Conservation (phyloP, 345 rosid genomes). For the Fremontodendron californicum region DNA sequence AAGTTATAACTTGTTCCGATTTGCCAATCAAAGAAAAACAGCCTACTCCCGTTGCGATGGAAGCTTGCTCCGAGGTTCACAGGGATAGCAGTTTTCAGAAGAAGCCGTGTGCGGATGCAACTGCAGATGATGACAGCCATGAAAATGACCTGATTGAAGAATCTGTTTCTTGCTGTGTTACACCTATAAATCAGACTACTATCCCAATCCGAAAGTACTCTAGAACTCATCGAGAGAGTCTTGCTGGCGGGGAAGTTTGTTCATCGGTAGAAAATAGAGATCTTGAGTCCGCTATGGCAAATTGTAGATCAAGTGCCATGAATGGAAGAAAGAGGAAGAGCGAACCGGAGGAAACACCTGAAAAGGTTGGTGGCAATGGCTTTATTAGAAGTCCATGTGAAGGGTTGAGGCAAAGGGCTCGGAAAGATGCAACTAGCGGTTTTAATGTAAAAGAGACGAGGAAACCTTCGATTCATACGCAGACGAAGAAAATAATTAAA, state of each 20-base stretch:
- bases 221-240: slow-evolving; percentile 31
- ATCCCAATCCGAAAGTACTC: slow-evolving; percentile 20
- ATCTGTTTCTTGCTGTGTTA: slow-evolving; percentile 18
- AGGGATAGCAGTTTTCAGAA: slow-evolving; percentile 19
- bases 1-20: slow-evolving; percentile 9
- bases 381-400: slow-evolving; percentile 95
- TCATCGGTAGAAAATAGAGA: slow-evolving; percentile 24
- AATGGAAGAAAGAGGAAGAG: slow-evolving; percentile 54
- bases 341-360: slow-evolving; percentile 40
- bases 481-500: slow-evolving; percentile 30
- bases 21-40: slow-evolving; percentile 9
- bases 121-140: slow-evolving; percentile 24
- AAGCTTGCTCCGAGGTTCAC: slow-evolving; percentile 27
- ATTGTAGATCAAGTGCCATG: slow-evolving; percentile 18
- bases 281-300: slow-evolving; percentile 20
- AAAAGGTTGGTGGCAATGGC: slow-evolving; percentile 30
- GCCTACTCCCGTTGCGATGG: slow-evolving; percentile 14
- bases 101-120: slow-evolving; percentile 22
- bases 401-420: slow-evolving; percentile 83
- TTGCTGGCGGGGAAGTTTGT: slow-evolving; percentile 23
- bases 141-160: slow-evolving; percentile 21
- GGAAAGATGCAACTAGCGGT: slow-evolving; percentile 30
- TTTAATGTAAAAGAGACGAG: slow-evolving; percentile 33
- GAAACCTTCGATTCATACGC: slow-evolving; percentile 26
- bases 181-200: slow-evolving; percentile 14